Evolutionary conservation across 306 rosid species (phyloP), one percentile per base, ranked within the genome.

Genomic region (Vigna reflexopilosa): DNA sequence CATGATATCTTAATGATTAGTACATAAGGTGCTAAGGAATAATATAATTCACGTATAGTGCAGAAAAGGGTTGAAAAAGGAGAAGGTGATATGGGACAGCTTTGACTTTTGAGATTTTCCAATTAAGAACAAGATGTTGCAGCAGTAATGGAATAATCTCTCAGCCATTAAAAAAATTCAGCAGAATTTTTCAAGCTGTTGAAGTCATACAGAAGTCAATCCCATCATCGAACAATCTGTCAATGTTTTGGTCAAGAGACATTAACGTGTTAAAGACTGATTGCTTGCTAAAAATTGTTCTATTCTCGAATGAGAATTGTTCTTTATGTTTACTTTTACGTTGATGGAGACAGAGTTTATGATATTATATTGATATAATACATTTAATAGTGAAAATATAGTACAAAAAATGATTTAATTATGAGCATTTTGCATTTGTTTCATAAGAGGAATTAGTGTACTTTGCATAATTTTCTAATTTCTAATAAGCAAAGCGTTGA

Each of bases 201-300:
- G 52, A 65, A 48, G 48, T 78, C 13, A 36, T 17, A 11, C 16
- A 42, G 15, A 57, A 26, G 20, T 24, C 50, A 22, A 38, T 36
- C 12, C 62, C 30, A 50, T 61, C 22, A 28, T 59, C 51, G 36
- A 71, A 79, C 30, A 62, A 62, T 50, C 48, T n/a, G 64, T 76
- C 72, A 38, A 38, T 34, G 7, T 36, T 61, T 61, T 49, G 72
- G 49, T 30, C 26, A 34, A 62, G 40, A 48, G 44, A 19, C 17
- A 13, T n/a, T 32, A 14, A 32, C 70, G 54, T 51, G 42, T 57
- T 49, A 15, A 12, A 9, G 17, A 47, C 45, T 66, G 34, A 40
- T 9, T 30, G 38, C 13, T 48, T 11, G 34, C 15, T 26, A 26
- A 6, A 30, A 54, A 40, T 13, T 11, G 61, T 68, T 45, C 55